Percentiles rank a stretch among this genome's conserved stretches.
These are phyloP conservation scores for Stephania japonica DNA, from an alignment of 164 flowering plant species.

Conservation along the genomic window DNA sequence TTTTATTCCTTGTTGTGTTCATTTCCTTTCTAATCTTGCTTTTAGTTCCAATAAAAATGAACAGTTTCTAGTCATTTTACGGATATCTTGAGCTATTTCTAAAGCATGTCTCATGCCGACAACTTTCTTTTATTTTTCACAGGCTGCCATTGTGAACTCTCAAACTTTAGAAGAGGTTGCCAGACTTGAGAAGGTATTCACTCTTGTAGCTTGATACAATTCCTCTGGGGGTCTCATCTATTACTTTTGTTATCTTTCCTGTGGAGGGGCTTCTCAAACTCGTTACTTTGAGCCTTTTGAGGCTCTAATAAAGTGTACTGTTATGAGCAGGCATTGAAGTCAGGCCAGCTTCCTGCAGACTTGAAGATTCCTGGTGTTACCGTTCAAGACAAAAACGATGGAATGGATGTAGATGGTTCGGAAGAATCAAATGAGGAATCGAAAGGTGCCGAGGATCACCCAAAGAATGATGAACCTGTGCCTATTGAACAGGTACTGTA, in stretches of 20 bases:
- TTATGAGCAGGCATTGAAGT: conserved; percentile 56
- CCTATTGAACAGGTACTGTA: conserved; percentile 41
- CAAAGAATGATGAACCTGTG: conserved; percentile 25
- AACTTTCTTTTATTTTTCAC: conserved; percentile 23
- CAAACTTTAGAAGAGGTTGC: conserved; percentile 99
- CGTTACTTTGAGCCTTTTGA: background rate
- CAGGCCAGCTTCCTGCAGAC: conserved; percentile 81
- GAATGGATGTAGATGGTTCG: conserved; percentile 35
- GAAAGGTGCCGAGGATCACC: conserved; percentile 23
- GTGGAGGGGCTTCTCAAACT: background rate
- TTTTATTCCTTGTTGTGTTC: background rate
- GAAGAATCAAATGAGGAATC: conserved; percentile 22
- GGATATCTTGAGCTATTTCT: background rate
- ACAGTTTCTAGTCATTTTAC: background rate
- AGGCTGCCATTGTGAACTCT: conserved; percentile 98
- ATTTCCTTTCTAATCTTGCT: background rate
- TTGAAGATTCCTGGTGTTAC: conserved; percentile 33
- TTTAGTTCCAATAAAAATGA: background rate
- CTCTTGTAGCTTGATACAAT: background rate
- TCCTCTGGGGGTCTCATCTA: background rate
- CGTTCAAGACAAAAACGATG: conserved; percentile 24
- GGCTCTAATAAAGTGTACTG: background rate
- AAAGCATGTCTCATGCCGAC: background rate
- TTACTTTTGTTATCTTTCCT: conserved; percentile 3
- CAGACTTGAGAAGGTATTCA: conserved; percentile 80